Base-by-base conservation (phyloP, 352 stramenopile species). In the Globisporangium cystogenes region DNA sequence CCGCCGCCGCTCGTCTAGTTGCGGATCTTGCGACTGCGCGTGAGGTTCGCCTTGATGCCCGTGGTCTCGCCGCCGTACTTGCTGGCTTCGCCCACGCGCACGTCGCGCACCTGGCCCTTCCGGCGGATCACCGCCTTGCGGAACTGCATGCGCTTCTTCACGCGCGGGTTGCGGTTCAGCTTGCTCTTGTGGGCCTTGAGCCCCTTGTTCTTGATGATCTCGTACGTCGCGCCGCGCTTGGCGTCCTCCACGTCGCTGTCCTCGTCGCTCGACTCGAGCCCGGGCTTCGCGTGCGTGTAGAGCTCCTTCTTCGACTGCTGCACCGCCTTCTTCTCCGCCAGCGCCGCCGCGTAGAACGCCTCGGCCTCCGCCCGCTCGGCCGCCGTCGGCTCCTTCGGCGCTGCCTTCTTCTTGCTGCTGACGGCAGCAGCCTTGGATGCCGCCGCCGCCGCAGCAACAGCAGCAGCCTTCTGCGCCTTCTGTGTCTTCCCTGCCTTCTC, bases 131-230 rank as follows among this genome's bases (percentile, higher is more conserved):
- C 67, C n/a, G 96, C 96, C 77, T 99, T 98, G 55, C 93, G 83
- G 78, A 98, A 99, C 68, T 98, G 90, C 66, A 98, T 69, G 52
- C 96, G 82, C 68, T 99, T 99, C 87, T 99, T 99, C 50, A 99
- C 90, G 60, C 97, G 91, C 48, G 97, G 97, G 69, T 99, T 99
- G 42, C 97, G 86, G 74, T 99, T 99, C 53, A 98, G 76, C 70
- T 99, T 99, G 72, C 82, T 96, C 74, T 98, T 98, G 82, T 99
- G 96, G 26, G 96, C 81, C 59, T 98, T 98, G 51, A 99, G 78
- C 10, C 97, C 97, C 62, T 96, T 89, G 74, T 99, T 99, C 72
- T 98, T 98, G 60, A 99, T 91, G 51, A 99, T 99, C 56, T 96
- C 78, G 59, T 95, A 93, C 49, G 84, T 88, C 41, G 96, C 96